phyloP scores from a whole-genome alignment of 768 basidiomycete species.

The Boletus sp. region DNA sequence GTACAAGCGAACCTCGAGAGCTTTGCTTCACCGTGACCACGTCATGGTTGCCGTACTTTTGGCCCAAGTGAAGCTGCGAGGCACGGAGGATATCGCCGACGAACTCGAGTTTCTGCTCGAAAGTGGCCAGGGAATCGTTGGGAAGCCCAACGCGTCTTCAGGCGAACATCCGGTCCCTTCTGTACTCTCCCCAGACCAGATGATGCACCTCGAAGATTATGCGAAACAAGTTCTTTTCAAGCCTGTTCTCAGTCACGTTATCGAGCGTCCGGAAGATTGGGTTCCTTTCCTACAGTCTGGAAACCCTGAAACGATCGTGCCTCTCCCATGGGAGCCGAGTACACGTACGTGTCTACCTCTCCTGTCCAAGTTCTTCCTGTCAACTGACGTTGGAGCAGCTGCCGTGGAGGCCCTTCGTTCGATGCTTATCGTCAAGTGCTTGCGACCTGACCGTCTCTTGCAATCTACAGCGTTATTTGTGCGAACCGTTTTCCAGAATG shows the following conservation, averaged over 20 bases:
- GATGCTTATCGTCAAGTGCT: slow-evolving; percentile 80
- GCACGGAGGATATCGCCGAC: slow-evolving; percentile 74
- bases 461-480: slow-evolving; percentile 81
- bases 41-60: slow-evolving; percentile 88
- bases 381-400: slow-evolving; percentile 41
- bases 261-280: slow-evolving; percentile 68
- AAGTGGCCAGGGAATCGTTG: slow-evolving; percentile 65
- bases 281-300: slow-evolving; percentile 62
- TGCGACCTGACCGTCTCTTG: slow-evolving; percentile 89
- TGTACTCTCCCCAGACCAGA: slow-evolving; percentile 66
- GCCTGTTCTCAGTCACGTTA: slow-evolving; percentile 63
- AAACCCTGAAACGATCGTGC: slow-evolving; percentile 66
- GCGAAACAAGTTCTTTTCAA: slow-evolving; percentile 76
- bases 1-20: slow-evolving; percentile 86
- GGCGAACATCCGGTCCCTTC: slow-evolving; percentile 39
- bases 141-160: slow-evolving; percentile 33
- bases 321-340: slow-evolving; percentile 74
- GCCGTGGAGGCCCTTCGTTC: slow-evolving; percentile 72
- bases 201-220: slow-evolving; percentile 64
- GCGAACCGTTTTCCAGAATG: slow-evolving; percentile 70
- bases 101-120: slow-evolving; percentile 94
- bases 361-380: background rate
- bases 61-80: slow-evolving; percentile 84
- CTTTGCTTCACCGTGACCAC: slow-evolving; percentile 86
- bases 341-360: slow-evolving; percentile 57